Percentiles rank a stretch among this genome's conserved stretches.
phyloP scores from a whole-genome alignment of 352 stramenopile genomes.

The Phytophthora pisi region DNA sequence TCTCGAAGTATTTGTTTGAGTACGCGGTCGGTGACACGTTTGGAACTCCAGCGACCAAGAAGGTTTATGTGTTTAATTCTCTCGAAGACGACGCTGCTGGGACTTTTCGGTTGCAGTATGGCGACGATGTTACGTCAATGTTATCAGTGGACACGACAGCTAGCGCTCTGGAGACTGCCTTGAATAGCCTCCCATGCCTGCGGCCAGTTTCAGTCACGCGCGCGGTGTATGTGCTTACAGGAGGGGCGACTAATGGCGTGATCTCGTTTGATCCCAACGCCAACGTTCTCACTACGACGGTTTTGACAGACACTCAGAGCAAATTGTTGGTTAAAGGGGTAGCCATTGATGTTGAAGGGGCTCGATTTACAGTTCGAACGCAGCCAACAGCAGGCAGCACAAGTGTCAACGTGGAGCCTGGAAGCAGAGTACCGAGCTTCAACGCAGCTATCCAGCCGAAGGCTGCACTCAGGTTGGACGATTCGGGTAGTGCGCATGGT shows the following conservation, averaged over 20 bases:
- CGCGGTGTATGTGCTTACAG: slow-evolving; percentile 53
- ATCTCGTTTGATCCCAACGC: slow-evolving; percentile 36
- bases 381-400: slow-evolving; percentile 45
- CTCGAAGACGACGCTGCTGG: slow-evolving; percentile 61
- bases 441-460: slow-evolving; percentile 11
- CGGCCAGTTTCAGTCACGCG: slow-evolving; percentile 58
- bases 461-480: slow-evolving; percentile 50
- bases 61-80: slow-evolving; percentile 50
- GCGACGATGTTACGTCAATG: slow-evolving; percentile 49
- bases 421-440: slow-evolving; percentile 37
- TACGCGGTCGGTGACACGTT: slow-evolving; percentile 60
- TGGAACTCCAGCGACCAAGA: slow-evolving; percentile 52
- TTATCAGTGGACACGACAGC: slow-evolving; percentile 62
- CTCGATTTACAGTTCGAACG: slow-evolving; percentile 47
- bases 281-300: slow-evolving; percentile 53
- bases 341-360: slow-evolving; percentile 38
- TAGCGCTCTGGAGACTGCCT: slow-evolving; percentile 29
- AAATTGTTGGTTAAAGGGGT: slow-evolving; percentile 44
- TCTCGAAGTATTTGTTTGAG: slow-evolving; percentile 67
- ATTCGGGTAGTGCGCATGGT: slow-evolving; percentile 40
- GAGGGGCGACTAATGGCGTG: slow-evolving; percentile 40
- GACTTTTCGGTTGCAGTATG: slow-evolving; percentile 76
- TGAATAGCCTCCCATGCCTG: slow-evolving; percentile 54
- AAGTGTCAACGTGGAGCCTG: slow-evolving; percentile 50
- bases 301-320: slow-evolving; percentile 41